Evolutionary conservation across 2,329 filamentous ascomycete genomes (phyloP), one percentile per base, ranked within the genome.

Genomic region (Aspergillus caelatus): DNA sequence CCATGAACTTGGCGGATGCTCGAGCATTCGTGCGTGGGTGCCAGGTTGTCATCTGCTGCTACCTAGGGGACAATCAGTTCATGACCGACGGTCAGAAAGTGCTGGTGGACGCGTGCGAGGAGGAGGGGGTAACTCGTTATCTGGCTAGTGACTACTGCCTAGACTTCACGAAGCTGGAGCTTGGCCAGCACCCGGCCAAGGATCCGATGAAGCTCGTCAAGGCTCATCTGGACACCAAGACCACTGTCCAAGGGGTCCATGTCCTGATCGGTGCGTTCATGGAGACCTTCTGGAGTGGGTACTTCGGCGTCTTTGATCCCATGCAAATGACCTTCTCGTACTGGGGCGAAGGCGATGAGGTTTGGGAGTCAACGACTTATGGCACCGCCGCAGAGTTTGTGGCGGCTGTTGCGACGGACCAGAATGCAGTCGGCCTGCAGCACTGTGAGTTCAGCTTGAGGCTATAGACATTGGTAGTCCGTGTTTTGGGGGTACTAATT

Each of bases 51-150:
- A 70, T 82, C 23, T 81, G 79, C 70, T 75, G 73, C 62, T 82
- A 82, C 61, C 71, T 80, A 0, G 79, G 79, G 19, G 71, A 76
- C 58, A 60, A 75, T 21, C 65, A 71, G 10, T 64, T 81, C 43
- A 82, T 81, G 81, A 61, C 75, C 1, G 72, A 79, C 1, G 80
- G 79, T 0, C 80, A 82, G 62, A 81, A 80, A 57, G 48, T 70
- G 0, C 73, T 82, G 7, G 77, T 82, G 39, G 80, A 82, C 62
- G 74, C 76, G 2, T 80, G 78, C 62, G 75, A 76, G 2, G 70
- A 62, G 2, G 72, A 70, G 2, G 65, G 68, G 0, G 78, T 81
- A 8, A 65, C 73, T 21, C 72, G 80, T 2, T 82, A 81, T 63
- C 67, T 82, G 10, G 78, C 79, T 3, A 77, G 76, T 41, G 80